Percentiles rank a stretch among this genome's conserved stretches.
These are phyloP conservation scores for Aspergillus fumigatus DNA, from an alignment of 2,329 filamentous ascomycete genomes.

Conservation along the genomic window DNA sequence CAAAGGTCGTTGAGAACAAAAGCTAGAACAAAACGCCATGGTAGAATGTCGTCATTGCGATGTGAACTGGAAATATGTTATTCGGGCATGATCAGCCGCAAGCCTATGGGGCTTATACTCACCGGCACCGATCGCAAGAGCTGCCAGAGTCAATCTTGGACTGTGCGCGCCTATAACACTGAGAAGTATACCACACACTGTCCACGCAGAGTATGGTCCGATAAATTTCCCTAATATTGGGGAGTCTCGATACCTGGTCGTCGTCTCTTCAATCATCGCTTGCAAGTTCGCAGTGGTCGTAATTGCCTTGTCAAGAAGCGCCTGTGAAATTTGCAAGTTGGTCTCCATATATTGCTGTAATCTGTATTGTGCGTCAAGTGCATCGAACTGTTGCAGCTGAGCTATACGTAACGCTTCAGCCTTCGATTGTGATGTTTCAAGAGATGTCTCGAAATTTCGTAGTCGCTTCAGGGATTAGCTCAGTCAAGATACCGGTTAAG, in stretches of 20 bases:
- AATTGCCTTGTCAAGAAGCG: conserved; percentile 28
- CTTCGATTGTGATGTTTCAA: conserved; percentile 30
- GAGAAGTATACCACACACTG: conserved; percentile 22
- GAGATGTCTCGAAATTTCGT: conserved; percentile 26
- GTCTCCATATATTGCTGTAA: conserved; percentile 24
- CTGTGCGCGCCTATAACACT: conserved; percentile 22
- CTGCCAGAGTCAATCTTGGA: conserved; percentile 14
- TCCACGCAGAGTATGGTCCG: conserved; percentile 19
- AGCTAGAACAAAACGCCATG: neutral
- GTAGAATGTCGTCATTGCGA: neutral
- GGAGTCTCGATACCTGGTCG: conserved; percentile 17
- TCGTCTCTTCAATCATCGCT: conserved; percentile 27
- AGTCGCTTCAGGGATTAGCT: conserved; percentile 32
- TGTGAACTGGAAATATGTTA: neutral
- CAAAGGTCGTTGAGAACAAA: neutral
- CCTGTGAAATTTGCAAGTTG: conserved; percentile 25
- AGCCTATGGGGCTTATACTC: neutral
- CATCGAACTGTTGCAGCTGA: conserved; percentile 33
- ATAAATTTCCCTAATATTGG: conserved; percentile 12
- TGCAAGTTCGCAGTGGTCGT: conserved; percentile 28
- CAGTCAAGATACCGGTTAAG: neutral
- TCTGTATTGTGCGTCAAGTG: conserved; percentile 21
- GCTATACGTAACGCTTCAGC: conserved; percentile 28
- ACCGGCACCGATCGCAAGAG: conserved; percentile 16
- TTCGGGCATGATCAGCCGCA: neutral